A percentile compares a stretch with the other conserved stretches of the same genome.
Evolutionary conservation across 2,329 filamentous ascomycete genomes (phyloP).

Genomic region (Pseudogymnoascus verrucosus): DNA sequence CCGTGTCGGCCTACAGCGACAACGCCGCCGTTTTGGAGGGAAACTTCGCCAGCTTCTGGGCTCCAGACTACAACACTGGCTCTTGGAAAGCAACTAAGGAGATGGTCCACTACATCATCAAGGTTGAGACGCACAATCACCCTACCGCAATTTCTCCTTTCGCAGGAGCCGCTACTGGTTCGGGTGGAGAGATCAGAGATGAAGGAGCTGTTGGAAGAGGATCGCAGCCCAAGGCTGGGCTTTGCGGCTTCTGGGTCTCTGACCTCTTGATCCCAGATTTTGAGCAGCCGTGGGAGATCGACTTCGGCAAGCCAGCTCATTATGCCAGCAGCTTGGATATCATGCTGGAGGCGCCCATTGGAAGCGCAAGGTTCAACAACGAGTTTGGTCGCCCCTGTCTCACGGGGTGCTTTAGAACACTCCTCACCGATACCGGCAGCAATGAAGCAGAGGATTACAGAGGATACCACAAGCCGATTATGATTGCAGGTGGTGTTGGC

Average conservation of each 20-base stretch:
- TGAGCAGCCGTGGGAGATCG: slow-evolving; percentile 79
- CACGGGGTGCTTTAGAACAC: slow-evolving; percentile 82
- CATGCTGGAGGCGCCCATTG: slow-evolving; percentile 95
- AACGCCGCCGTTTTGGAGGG: slow-evolving; percentile 90
- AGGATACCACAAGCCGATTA: slow-evolving; percentile 97
- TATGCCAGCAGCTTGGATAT: slow-evolving; percentile 93
- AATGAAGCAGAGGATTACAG: slow-evolving; percentile 58
- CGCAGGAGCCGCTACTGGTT: slow-evolving; percentile 86
- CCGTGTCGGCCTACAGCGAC: slow-evolving; percentile 94
- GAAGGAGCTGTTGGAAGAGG: slow-evolving; percentile 91
- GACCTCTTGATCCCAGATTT: slow-evolving; percentile 84
- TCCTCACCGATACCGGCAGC: slow-evolving; percentile 62
- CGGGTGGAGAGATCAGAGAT: slow-evolving; percentile 91
- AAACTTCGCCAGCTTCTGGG: slow-evolving; percentile 68
- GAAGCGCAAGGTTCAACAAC: slow-evolving; percentile 93
- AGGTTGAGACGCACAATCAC: slow-evolving; percentile 98
- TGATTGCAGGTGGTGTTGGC: slow-evolving; percentile 93
- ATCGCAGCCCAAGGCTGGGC: slow-evolving; percentile 84
- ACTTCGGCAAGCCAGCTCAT: slow-evolving; percentile 82
- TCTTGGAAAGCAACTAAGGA: slow-evolving; percentile 86
- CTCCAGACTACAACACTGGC: slow-evolving; percentile 76
- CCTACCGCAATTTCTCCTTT: slow-evolving; percentile 93
- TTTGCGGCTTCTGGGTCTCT: slow-evolving; percentile 90
- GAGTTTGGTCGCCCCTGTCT: slow-evolving; percentile 90
- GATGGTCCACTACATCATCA: slow-evolving; percentile 76